phyloP scores from a whole-genome alignment of 2,329 filamentous ascomycete genomes.

The Samsoniella hepiali region DNA sequence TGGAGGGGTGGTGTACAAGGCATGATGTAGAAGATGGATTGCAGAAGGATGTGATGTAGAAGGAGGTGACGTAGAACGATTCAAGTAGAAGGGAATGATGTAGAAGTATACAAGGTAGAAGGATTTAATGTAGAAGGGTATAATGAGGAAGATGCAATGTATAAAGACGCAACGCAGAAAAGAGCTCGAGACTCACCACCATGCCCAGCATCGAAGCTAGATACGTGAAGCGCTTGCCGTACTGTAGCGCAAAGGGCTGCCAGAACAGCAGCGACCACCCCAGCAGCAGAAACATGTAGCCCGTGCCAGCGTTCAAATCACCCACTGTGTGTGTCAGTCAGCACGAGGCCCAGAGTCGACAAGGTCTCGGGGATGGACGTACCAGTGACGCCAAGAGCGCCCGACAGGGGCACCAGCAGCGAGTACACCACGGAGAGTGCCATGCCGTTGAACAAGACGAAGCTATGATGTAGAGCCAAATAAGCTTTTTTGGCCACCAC shows the following conservation, averaged over 20 bases:
- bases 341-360: too few relatives aligned
- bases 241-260: conserved; percentile 46
- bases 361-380: neutral
- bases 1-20: too few relatives aligned
- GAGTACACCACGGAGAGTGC: conserved; percentile 39
- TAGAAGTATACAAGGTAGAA: too few relatives aligned
- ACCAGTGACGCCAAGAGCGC: conserved; percentile 30
- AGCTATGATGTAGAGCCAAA: conserved; percentile 25
- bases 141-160: too few relatives aligned
- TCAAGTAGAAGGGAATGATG: neutral
- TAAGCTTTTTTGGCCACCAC: neutral
- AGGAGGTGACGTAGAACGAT: too few relatives aligned
- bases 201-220: conserved; percentile 35
- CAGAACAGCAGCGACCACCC: conserved; percentile 46
- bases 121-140: too few relatives aligned
- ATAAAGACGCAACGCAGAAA: too few relatives aligned
- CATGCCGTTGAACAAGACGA: conserved; percentile 39
- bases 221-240: conserved; percentile 42
- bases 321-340: conserved; percentile 22
- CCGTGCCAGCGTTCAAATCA: conserved; percentile 39
- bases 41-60: too few relatives aligned
- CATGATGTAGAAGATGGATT: too few relatives aligned
- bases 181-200: conserved; percentile 26
- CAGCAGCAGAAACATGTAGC: conserved; percentile 43
- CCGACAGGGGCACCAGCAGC: conserved; percentile 35